Evolutionary conservation across 2,329 filamentous ascomycete species (phyloP), one percentile per base, ranked within the genome.

Genomic region (Aureobasidium uvarum): DNA sequence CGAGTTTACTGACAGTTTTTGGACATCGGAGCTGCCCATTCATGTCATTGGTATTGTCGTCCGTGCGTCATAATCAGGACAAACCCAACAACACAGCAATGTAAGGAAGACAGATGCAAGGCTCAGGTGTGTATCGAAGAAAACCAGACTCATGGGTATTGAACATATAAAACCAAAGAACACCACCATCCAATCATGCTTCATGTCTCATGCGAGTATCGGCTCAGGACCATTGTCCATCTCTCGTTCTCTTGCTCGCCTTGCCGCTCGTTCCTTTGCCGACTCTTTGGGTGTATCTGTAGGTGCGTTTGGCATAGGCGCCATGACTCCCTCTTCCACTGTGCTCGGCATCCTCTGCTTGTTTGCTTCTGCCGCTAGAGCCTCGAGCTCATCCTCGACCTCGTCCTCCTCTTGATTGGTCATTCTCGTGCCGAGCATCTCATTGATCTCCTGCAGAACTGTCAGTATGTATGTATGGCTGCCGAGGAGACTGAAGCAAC

Each of bases 371-470:
- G 81, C 82, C 76, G 93, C 90, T 69, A 99, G 82, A 1, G 88
- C 89, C 64, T 90, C 91, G 62, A 99, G 81, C 79, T 99, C 95
- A 73, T 97, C 93, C 75, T 99, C 95, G 39, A 99, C 95, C 73
- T 97, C 95, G 74, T 98, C 94, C 77, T 99, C 95, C 77, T 99
- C 95, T 72, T 96, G 90, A 73, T 92, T 95, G 16, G 92, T 91
- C 81, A 99, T 93, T 71, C 89, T 87, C 14, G 90, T 90, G 39
- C 89, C 90, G 2, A 99, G 85, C 85, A 97, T 90, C 58, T 96
- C 91, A 78, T 89, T 95, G 71, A 99, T 85, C 81, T 99, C 94
- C 90, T 96, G 72, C 69, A 70, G 2, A 7, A 1, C 33, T 20
- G 62, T 70, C 56, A 63, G 52, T 33, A 39, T 5, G 7, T 10